Conservation (phyloP, 164 flowering plant genomes). For the Piper longum region DNA sequence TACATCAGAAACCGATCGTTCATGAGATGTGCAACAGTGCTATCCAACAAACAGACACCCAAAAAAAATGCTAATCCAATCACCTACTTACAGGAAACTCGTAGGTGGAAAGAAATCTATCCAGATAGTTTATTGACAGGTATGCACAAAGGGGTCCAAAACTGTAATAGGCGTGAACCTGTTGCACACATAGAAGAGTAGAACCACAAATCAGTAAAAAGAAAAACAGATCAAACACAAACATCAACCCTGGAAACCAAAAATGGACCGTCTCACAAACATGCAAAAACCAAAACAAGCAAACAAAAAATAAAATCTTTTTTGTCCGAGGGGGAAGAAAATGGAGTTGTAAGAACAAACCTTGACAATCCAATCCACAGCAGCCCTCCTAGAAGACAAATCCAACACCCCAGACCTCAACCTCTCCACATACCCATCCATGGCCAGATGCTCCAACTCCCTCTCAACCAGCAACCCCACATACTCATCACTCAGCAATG, state of each 20-base stretch:
- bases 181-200: slow-evolving; percentile 11
- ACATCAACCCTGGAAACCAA: background rate
- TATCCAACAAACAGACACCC: background rate
- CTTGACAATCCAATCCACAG: slow-evolving; percentile 82
- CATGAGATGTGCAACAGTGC: background rate
- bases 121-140: slow-evolving; percentile 67
- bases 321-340: background rate
- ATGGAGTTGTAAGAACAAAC: slow-evolving; percentile 19
- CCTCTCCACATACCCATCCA: slow-evolving; percentile 41
- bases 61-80: background rate
- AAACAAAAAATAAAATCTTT: background rate
- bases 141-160: slow-evolving; percentile 69
- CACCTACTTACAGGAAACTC: slow-evolving; percentile 67
- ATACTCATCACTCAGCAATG: slow-evolving; percentile 50
- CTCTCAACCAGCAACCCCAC: slow-evolving; percentile 42
- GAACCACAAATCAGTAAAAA: slow-evolving; percentile 1
- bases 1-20: background rate
- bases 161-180: slow-evolving; percentile 56
- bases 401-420: slow-evolving; percentile 55
- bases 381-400: slow-evolving; percentile 38
- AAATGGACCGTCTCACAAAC: background rate
- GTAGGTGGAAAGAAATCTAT: slow-evolving; percentile 67
- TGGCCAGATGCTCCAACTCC: slow-evolving; percentile 45
- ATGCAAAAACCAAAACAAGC: background rate
- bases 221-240: background rate